phyloP scores from a whole-genome alignment of 2,329 filamentous ascomycete species.

The Sclerotinia spermophila region DNA sequence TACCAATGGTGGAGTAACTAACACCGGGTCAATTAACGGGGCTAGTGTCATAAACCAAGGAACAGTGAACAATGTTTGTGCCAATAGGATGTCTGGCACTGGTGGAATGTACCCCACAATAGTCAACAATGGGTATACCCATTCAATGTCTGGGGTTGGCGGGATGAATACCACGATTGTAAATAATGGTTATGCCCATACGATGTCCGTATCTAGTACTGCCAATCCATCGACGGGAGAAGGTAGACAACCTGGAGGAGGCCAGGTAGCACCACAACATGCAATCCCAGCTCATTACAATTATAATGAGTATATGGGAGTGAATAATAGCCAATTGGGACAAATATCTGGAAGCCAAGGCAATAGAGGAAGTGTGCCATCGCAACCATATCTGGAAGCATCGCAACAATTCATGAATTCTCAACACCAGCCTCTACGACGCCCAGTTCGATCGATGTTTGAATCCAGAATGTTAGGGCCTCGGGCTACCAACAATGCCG shows the following conservation, averaged over 20 bases:
- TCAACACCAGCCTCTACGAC: not conserved
- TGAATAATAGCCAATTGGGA: not conserved
- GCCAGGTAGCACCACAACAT: too few relatives aligned
- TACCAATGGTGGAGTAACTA: too few relatives aligned
- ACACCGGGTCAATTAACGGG: too few relatives aligned
- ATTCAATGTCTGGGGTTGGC: too few relatives aligned
- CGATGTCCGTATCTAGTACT: not conserved
- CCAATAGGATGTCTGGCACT: too few relatives aligned
- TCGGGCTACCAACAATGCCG: not conserved
- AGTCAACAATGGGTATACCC: too few relatives aligned
- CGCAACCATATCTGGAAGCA: too few relatives aligned
- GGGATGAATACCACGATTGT: too few relatives aligned
- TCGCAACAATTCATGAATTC: accelerated
- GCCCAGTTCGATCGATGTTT: not conserved
- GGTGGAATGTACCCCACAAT: too few relatives aligned
- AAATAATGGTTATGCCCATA: too few relatives aligned
- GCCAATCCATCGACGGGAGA: not conserved
- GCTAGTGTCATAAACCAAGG: too few relatives aligned
- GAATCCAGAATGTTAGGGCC: not conserved
- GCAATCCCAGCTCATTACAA: not conserved
- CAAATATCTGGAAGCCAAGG: not conserved
- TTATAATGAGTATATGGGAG: not conserved
- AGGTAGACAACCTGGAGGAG: not conserved
- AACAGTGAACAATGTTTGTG: too few relatives aligned
- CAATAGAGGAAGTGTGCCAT: not conserved